Base-by-base conservation (phyloP, 805 yeast species). In the Kregervanrija pseudodelftensis region DNA sequence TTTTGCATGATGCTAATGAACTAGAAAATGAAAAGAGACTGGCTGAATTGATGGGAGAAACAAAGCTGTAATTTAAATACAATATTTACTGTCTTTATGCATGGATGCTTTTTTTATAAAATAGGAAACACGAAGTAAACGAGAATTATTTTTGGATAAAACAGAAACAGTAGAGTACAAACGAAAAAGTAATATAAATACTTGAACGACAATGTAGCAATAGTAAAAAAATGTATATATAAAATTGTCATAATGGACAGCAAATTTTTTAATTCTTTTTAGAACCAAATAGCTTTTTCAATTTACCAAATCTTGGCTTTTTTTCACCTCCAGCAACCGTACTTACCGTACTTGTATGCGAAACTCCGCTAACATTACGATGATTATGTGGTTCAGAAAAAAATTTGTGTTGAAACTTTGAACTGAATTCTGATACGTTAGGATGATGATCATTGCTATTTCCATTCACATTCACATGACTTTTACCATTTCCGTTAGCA, bases 241-340 rank as follows among this genome's bases (percentile, higher is more conserved):
- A 22, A 17, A 17, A 22, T 22, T 22, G 28, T 7, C 28, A 7
- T 22, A 22, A 22, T 5, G 28, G 28, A 22, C 28, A 22, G 7
- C 8, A 22, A 22, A 8, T 22, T 22, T 22, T 22, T 8, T 22
- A 22, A 22, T 8, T 7, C 7, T 45, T 45, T 37, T 48, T 56
- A 35, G 45, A 53, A 8, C 67, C 64, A 46, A 66, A 66, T 15
- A 66, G 45, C 49, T 61, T 66, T 44, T 65, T 63, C 35, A 66
- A 59, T 47, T 57, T 62, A 12, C 62, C 60, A 40, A 63, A 64
- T 17, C 59, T 54, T 47, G 59, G 58, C 51, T 65, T 65, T 54
- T 64, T 61, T 37, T 55, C 56, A 5, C 28, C 28, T 2, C 34
- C 44, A 36, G 66, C 55, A 11, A 59, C 44, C n/a, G 60, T 54